These are phyloP conservation scores for Rhinocladiella mackenziei DNA, from an alignment of 2,329 filamentous ascomycete species.

Conservation along the genomic window DNA sequence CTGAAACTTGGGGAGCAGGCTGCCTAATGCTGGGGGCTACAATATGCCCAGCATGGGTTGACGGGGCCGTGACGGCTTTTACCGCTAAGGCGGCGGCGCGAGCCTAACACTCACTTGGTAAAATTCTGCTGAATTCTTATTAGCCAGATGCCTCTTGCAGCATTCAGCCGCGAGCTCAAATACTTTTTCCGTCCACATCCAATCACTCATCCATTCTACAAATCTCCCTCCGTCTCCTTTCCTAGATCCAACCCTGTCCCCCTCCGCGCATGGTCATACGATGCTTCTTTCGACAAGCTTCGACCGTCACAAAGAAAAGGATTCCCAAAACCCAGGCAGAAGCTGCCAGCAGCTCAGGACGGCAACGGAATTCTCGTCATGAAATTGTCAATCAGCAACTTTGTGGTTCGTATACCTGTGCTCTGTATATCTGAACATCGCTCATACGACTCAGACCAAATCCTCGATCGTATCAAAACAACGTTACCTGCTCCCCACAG, in stretches of 20 bases:
- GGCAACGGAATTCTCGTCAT: neutral
- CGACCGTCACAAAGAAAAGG: conserved; percentile 11
- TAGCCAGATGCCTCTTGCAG: neutral
- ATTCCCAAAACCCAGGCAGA: neutral
- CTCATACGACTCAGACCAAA: conserved; percentile 53
- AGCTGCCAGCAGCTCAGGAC: neutral
- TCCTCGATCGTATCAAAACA: conserved; percentile 64
- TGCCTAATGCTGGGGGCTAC: no score
- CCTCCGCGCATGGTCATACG: conserved; percentile 18
- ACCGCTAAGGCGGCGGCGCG: no score
- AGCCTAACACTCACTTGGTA: no score
- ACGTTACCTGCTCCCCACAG: conserved; percentile 67
- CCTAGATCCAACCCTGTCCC: conserved; percentile 1
- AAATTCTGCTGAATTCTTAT: no score
- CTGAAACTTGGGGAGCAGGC: no score
- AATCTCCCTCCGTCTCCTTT: neutral
- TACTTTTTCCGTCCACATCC: neutral
- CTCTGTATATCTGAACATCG: neutral
- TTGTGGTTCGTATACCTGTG: conserved; percentile 14
- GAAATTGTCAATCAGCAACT: conserved; percentile 15
- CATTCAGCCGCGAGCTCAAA: neutral
- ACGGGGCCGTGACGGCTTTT: no score
- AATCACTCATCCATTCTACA: neutral
- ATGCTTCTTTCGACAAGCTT: conserved; percentile 12
- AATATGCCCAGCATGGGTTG: no score